Conservation (phyloP, 306 rosid species). For the Trichosanthes truncata region DNA sequence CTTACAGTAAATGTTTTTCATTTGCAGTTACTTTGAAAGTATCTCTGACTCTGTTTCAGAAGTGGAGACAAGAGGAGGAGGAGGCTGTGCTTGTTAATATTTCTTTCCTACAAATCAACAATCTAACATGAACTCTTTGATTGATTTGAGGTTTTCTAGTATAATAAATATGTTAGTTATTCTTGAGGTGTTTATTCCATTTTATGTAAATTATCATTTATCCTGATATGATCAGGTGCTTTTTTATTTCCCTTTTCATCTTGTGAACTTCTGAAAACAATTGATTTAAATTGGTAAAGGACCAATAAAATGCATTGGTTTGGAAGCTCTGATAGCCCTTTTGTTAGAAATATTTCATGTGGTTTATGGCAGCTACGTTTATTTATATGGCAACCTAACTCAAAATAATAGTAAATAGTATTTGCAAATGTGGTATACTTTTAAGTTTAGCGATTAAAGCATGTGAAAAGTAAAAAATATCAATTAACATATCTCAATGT, state of each 20-base stretch:
- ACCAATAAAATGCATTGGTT: neutral
- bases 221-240: neutral
- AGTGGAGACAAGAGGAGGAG: slow-evolving; percentile 35
- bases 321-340: neutral
- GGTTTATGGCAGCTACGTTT: no score
- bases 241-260: neutral
- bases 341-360: neutral
- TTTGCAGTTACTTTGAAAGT: slow-evolving; percentile 64
- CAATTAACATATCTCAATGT: no score
- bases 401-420: no score
- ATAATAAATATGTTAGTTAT: slow-evolving; percentile 3
- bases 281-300: neutral
- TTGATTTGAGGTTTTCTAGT: neutral
- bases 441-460: no score
- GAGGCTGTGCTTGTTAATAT: slow-evolving; percentile 66
- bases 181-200: slow-evolving; percentile 5
- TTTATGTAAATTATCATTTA: neutral
- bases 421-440: no score
- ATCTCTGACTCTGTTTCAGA: slow-evolving; percentile 70
- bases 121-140: slow-evolving; percentile 7
- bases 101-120: neutral
- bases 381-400: no score
- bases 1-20: neutral
- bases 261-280: neutral
- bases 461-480: no score